These are phyloP conservation scores for Diutina ranongensis DNA, from an alignment of 1,139 yeast genomes.

Conservation along the genomic window DNA sequence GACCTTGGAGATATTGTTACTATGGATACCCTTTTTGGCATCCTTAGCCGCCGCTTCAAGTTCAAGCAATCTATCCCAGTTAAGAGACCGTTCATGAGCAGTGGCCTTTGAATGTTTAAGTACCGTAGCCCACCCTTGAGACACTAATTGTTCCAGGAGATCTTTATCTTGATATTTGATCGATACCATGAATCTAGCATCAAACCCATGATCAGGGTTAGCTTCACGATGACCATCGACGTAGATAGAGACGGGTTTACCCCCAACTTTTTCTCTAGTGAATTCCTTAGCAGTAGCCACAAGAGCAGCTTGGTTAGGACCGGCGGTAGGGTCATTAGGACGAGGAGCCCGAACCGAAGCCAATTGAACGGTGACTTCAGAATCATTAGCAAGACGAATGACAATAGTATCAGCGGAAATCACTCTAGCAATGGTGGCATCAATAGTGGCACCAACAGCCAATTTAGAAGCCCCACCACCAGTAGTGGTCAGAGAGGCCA, in stretches of 20 bases:
- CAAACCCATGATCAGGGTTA: slow-evolving; percentile 44
- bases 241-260: slow-evolving; percentile 48
- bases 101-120: slow-evolving; percentile 68
- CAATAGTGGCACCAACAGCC: slow-evolving; percentile 31
- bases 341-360: slow-evolving; percentile 70
- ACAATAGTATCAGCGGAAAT: slow-evolving; percentile 60
- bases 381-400: slow-evolving; percentile 34
- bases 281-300: slow-evolving; percentile 62
- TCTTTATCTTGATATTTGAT: slow-evolving; percentile 37
- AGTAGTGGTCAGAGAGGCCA: slow-evolving; percentile 13
- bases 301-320: slow-evolving; percentile 32
- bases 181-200: slow-evolving; percentile 56
- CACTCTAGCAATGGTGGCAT: slow-evolving; percentile 48
- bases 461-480: slow-evolving; percentile 8
- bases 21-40: slow-evolving; percentile 50
- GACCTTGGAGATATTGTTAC: slow-evolving; percentile 36
- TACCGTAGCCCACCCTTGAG: slow-evolving; percentile 66
- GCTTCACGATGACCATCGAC: slow-evolving; percentile 61
- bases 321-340: slow-evolving; percentile 41
- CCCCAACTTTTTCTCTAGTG: slow-evolving; percentile 56
- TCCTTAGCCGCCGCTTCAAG: slow-evolving; percentile 52
- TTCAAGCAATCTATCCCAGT: slow-evolving; percentile 71
- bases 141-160: slow-evolving; percentile 50
- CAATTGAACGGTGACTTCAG: slow-evolving; percentile 54
- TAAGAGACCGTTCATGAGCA: slow-evolving; percentile 52